phyloP scores from a whole-genome alignment of 2,329 filamentous ascomycete genomes.

The Colletotrichum sublineola region DNA sequence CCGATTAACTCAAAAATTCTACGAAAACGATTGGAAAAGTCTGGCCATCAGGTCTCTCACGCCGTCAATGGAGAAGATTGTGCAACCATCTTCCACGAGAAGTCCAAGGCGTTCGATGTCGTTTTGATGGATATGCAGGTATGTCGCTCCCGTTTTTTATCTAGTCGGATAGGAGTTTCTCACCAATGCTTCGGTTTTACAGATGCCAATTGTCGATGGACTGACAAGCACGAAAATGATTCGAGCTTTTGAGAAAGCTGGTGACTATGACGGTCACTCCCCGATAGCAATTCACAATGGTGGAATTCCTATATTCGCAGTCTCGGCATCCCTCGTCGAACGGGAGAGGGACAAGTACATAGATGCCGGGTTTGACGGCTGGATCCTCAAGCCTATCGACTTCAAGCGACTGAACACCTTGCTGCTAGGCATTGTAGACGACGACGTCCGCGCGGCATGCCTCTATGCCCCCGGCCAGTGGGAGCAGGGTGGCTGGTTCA shows the following conservation, averaged over 20 bases:
- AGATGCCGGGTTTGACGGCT: slow-evolving; percentile 86
- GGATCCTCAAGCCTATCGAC: slow-evolving; percentile 90
- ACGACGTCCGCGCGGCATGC: slow-evolving; percentile 68
- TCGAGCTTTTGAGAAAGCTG: slow-evolving; percentile 74
- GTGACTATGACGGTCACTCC: slow-evolving; percentile 65
- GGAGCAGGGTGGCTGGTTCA: slow-evolving; percentile 91
- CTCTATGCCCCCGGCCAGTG: slow-evolving; percentile 80
- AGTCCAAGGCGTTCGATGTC: slow-evolving; percentile 76
- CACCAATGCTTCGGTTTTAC: background rate
- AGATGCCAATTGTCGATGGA: slow-evolving; percentile 96
- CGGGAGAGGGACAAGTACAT: slow-evolving; percentile 77
- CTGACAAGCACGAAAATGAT: slow-evolving; percentile 87
- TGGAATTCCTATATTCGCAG: slow-evolving; percentile 85
- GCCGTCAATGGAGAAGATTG: slow-evolving; percentile 90
- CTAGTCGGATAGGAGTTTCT: background rate
- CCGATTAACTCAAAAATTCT: slow-evolving; percentile 88
- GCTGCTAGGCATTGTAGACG: slow-evolving; percentile 76
- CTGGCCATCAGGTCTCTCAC: slow-evolving; percentile 78
- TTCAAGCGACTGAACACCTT: slow-evolving; percentile 80
- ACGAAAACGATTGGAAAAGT: slow-evolving; percentile 82
- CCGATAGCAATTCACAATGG: slow-evolving; percentile 70
- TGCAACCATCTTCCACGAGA: slow-evolving; percentile 76
- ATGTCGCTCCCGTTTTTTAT: slow-evolving; percentile 48
- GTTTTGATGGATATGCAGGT: slow-evolving; percentile 96
- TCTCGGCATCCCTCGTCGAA: slow-evolving; percentile 86